Conservation (phyloP, 345 rosid genomes). For the Brassica nigra region DNA sequence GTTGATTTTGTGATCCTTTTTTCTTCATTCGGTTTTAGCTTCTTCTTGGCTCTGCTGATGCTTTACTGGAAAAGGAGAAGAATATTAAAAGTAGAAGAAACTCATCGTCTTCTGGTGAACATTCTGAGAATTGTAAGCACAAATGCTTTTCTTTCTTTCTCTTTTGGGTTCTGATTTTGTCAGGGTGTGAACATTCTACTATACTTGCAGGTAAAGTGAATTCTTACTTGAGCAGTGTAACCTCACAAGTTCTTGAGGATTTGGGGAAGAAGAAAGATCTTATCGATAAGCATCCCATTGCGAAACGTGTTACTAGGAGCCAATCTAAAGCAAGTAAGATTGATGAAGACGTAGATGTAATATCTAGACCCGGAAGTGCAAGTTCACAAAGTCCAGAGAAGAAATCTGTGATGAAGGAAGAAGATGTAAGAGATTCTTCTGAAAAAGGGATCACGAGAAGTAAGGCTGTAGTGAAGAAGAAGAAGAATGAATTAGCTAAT, state of each 20-base stretch:
- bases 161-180: neutral
- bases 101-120: slow-evolving; percentile 32
- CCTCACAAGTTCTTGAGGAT: slow-evolving; percentile 15
- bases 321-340: slow-evolving; percentile 32
- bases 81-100: slow-evolving; percentile 17
- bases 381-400: slow-evolving; percentile 40
- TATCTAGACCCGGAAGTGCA: slow-evolving; percentile 35
- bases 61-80: slow-evolving; percentile 23
- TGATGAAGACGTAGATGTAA: slow-evolving; percentile 1
- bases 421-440: slow-evolving; percentile 40
- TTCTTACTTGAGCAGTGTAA: slow-evolving; percentile 3
- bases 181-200: neutral
- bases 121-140: slow-evolving; percentile 16
- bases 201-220: slow-evolving; percentile 22
- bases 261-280: slow-evolving; percentile 17
- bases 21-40: neutral
- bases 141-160: neutral
- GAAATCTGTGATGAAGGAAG: slow-evolving; percentile 30
- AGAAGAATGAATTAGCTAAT: slow-evolving; percentile 24
- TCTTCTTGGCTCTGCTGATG: slow-evolving; percentile 3
- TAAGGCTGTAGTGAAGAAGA: slow-evolving; percentile 38
- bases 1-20: neutral
- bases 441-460: slow-evolving; percentile 37
- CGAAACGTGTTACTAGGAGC: slow-evolving; percentile 39
- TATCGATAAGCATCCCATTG: slow-evolving; percentile 4